phyloP scores from a whole-genome alignment of 805 yeast genomes.

The Nakazawaea pomicola region DNA sequence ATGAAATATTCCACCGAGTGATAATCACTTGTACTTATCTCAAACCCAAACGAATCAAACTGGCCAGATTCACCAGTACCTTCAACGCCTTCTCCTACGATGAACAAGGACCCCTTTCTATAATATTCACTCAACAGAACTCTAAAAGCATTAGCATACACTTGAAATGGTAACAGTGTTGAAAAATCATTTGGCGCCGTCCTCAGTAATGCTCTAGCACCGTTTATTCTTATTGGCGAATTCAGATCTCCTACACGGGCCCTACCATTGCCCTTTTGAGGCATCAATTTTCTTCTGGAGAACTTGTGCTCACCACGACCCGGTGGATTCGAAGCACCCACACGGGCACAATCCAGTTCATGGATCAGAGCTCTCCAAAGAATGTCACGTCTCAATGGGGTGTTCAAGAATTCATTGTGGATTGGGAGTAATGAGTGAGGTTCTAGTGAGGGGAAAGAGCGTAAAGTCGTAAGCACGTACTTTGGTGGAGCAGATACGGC shows the following conservation, averaged over 20 bases:
- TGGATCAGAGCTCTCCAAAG: constrained; percentile 91
- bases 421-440: constrained; percentile 77
- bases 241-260: constrained; percentile 97
- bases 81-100: constrained; percentile 46
- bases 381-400: constrained; percentile 83
- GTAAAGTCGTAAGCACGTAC: constrained; percentile 69
- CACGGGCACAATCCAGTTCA: constrained; percentile 87
- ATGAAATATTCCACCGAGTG: constrained; percentile 31
- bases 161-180: constrained; percentile 67
- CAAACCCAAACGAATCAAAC: constrained; percentile 24
- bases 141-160: constrained; percentile 72
- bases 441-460: constrained; percentile 87
- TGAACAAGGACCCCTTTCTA: constrained; percentile 63
- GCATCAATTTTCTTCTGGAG: constrained; percentile 74
- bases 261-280: constrained; percentile 91
- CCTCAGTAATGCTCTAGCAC: constrained; percentile 86
- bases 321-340: constrained; percentile 82
- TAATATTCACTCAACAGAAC: constrained; percentile 81
- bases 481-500: constrained; percentile 47
- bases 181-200: constrained; percentile 87
- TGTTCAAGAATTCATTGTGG: constrained; percentile 61
- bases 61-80: neutral
- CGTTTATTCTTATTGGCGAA: constrained; percentile 86
- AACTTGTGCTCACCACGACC: constrained; percentile 84
- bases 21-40: constrained; percentile 24